Percentiles rank a stretch among this genome's conserved stretches.
Conservation (phyloP, 768 basidiomycete genomes). For the Boletus pseudo-olivaceus region DNA sequence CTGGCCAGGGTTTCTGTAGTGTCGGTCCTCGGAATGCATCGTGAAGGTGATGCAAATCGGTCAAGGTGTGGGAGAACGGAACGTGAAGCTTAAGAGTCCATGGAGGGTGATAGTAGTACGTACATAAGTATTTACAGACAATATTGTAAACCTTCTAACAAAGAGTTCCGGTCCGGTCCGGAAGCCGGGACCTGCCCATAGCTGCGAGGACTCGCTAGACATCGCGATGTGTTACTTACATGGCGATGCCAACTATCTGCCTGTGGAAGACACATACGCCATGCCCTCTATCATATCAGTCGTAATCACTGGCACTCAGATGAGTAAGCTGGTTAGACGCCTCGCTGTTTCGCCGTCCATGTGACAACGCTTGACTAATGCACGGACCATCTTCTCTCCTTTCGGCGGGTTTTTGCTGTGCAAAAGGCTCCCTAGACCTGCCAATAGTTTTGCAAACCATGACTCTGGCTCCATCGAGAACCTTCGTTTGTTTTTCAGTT, state of each 20-base stretch:
- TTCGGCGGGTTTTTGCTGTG: slow-evolving; percentile 20
- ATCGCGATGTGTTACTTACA: neutral
- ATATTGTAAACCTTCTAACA: no score
- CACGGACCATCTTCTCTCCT: slow-evolving; percentile 24
- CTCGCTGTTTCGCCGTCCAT: slow-evolving; percentile 27
- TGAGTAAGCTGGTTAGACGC: slow-evolving; percentile 15
- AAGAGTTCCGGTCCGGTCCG: no score
- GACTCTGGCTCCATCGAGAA: slow-evolving; percentile 26
- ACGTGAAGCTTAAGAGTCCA: no score
- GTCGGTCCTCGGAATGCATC: no score
- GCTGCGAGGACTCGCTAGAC: no score
- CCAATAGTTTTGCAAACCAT: slow-evolving; percentile 23
- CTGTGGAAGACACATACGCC: neutral
- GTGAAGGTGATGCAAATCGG: no score
- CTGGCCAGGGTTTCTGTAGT: no score
- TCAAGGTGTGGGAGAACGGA: no score
- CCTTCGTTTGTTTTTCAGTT: slow-evolving; percentile 6
- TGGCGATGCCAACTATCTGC: neutral
- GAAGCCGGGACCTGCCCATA: no score
- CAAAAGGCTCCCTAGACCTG: slow-evolving; percentile 20
- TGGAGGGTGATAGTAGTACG: no score
- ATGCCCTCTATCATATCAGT: neutral
- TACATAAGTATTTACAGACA: no score
- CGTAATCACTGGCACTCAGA: neutral
- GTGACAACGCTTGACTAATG: slow-evolving; percentile 26